phyloP scores from a whole-genome alignment of 2,329 filamentous ascomycete genomes.

The Penicillium brasilianum region DNA sequence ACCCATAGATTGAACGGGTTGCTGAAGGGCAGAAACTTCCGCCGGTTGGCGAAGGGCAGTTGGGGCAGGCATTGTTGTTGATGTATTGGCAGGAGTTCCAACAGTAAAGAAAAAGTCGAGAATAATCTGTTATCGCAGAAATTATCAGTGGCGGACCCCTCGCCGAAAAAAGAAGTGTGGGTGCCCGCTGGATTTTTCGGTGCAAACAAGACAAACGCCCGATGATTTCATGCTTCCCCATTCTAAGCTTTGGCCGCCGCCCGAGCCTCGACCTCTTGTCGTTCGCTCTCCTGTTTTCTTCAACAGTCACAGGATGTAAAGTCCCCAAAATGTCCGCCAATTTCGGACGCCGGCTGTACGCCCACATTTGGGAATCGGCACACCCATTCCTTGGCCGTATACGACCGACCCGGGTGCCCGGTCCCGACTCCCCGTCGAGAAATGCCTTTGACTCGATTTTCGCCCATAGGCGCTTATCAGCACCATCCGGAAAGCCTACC shows the following conservation, averaged over 20 bases:
- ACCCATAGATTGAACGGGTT: slow-evolving; percentile 15
- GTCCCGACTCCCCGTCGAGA: slow-evolving; percentile 22
- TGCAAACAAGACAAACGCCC: slow-evolving; percentile 34
- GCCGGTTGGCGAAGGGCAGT: slow-evolving; percentile 30
- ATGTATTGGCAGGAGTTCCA: not conserved
- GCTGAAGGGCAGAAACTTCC: slow-evolving; percentile 18
- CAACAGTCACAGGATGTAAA: slow-evolving; percentile 49
- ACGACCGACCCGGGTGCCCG: slow-evolving; percentile 33
- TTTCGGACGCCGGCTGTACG: slow-evolving; percentile 54
- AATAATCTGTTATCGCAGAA: slow-evolving; percentile 33
- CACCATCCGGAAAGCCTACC: slow-evolving; percentile 35
- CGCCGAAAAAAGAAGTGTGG: slow-evolving; percentile 32
- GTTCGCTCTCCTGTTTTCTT: slow-evolving; percentile 6
- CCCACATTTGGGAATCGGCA: slow-evolving; percentile 49
- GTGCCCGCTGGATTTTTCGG: slow-evolving; percentile 21
- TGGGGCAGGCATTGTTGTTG: slow-evolving; percentile 28
- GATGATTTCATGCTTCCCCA: slow-evolving; percentile 32
- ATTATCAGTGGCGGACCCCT: slow-evolving; percentile 30
- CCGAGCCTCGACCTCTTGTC: slow-evolving; percentile 10
- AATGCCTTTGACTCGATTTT: slow-evolving; percentile 23
- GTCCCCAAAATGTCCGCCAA: slow-evolving; percentile 51
- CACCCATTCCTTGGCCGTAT: slow-evolving; percentile 40
- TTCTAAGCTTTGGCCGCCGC: slow-evolving; percentile 16
- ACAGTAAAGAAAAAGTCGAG: slow-evolving; percentile 13
- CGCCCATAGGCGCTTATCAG: slow-evolving; percentile 25